Conservation (phyloP, 495 filamentous ascomycete genomes). For the Trichoderma asperelloides region DNA sequence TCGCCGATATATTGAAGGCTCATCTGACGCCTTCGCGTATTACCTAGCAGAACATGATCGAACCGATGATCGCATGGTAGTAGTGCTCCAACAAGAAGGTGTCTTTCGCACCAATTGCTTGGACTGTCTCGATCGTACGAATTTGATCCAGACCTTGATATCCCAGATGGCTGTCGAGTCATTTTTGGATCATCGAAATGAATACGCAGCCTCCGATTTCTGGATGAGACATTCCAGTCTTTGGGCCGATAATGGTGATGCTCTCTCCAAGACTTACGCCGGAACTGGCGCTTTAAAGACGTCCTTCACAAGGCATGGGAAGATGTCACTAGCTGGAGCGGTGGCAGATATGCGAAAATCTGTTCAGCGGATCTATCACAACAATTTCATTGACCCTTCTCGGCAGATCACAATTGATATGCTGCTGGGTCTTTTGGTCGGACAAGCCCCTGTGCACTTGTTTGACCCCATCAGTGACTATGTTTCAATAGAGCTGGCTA, state of each 20-base stretch:
- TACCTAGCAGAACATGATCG: slow-evolving; percentile 62
- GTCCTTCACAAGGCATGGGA: slow-evolving; percentile 91
- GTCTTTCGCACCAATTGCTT: slow-evolving; percentile 94
- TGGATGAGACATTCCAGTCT: slow-evolving; percentile 83
- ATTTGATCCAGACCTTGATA: slow-evolving; percentile 91
- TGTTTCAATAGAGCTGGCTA: slow-evolving; percentile 64
- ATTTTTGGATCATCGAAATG: slow-evolving; percentile 61
- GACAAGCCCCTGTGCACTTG: slow-evolving; percentile 73
- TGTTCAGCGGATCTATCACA: slow-evolving; percentile 87
- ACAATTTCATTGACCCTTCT: slow-evolving; percentile 91
- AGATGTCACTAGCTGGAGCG: slow-evolving; percentile 92
- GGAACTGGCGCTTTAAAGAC: slow-evolving; percentile 93
- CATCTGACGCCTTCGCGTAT: slow-evolving; percentile 80
- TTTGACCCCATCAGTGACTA: slow-evolving; percentile 93
- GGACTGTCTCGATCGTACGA: slow-evolving; percentile 92
- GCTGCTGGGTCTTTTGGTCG: slow-evolving; percentile 73
- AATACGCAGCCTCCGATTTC: slow-evolving; percentile 63
- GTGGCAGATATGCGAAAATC: slow-evolving; percentile 92
- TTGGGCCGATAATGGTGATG: slow-evolving; percentile 98
- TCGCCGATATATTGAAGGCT: slow-evolving; percentile 59
- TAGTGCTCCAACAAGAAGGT: slow-evolving; percentile 83
- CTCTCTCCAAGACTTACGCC: slow-evolving; percentile 89
- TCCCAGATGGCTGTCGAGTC: slow-evolving; percentile 81
- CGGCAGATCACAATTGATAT: slow-evolving; percentile 92
- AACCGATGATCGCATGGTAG: slow-evolving; percentile 38